These are phyloP conservation scores for Sindora glabra DNA, from an alignment of 306 rosid genomes.

Conservation along the genomic window DNA sequence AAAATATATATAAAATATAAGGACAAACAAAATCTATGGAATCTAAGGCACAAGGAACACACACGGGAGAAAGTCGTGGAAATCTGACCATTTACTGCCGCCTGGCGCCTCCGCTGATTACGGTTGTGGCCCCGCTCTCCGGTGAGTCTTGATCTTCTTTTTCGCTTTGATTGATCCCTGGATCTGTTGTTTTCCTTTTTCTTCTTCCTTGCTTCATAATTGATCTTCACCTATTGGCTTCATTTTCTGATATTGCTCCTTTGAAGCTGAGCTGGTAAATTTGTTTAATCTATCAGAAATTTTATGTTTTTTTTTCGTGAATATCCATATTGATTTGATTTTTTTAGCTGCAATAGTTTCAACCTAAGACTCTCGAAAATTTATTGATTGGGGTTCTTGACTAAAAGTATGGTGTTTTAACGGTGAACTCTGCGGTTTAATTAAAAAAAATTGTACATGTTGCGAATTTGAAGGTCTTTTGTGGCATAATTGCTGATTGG, in stretches of 20 bases:
- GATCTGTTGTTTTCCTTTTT: neutral
- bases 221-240: neutral
- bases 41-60: neutral
- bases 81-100: conserved; percentile 9
- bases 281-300: too few relatives aligned
- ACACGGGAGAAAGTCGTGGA: conserved; percentile 11
- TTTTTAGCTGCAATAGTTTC: conserved; percentile 1
- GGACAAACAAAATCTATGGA: neutral
- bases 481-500: neutral
- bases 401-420: too few relatives aligned
- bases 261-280: neutral
- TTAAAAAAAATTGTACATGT: neutral
- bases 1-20: neutral
- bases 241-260: neutral
- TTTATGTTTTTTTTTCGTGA: conserved; percentile 9
- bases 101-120: conserved; percentile 30
- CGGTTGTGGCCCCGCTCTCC: conserved; percentile 23
- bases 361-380: neutral
- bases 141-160: conserved; percentile 1
- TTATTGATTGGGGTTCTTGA: neutral
- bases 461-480: conserved; percentile 6
- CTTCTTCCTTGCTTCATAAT: neutral
- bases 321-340: neutral
- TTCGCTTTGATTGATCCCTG: neutral
- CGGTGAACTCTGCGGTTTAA: neutral